Evolutionary conservation across 257 asterid genomes (phyloP).

Genomic region (Leptodermis oblonga): DNA sequence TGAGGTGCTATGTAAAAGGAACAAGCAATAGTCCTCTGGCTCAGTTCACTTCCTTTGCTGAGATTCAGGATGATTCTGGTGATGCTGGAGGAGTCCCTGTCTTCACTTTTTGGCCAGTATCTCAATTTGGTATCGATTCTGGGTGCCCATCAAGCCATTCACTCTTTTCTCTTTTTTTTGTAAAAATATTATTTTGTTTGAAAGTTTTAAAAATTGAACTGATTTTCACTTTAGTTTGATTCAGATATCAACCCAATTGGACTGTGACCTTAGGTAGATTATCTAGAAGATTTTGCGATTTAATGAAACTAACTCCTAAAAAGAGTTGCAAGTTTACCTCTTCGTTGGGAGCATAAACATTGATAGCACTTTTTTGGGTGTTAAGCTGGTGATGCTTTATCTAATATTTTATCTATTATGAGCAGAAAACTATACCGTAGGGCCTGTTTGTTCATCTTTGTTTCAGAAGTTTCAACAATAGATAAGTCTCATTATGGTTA

Average conservation of each 20-base stretch:
- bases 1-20: constrained; percentile 63
- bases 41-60: constrained; percentile 53
- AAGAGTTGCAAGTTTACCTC: background rate
- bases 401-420: background rate
- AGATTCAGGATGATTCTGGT: constrained; percentile 48
- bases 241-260: too few relatives aligned
- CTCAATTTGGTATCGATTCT: constrained; percentile 48
- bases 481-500: background rate
- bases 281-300: too few relatives aligned
- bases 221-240: background rate
- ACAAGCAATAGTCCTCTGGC: constrained; percentile 47
- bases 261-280: too few relatives aligned
- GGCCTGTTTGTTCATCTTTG: background rate
- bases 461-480: background rate
- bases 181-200: too few relatives aligned
- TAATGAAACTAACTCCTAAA: too few relatives aligned
- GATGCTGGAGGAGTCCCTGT: constrained; percentile 72
- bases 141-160: background rate
- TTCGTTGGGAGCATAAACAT: background rate
- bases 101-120: constrained; percentile 55
- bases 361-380: background rate
- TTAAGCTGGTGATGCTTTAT: background rate
- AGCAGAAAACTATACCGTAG: background rate
- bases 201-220: background rate
- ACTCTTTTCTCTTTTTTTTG: background rate